Evolutionary conservation across 352 stramenopile genomes (phyloP).

Genomic region (Phytophthora pistaciae): DNA sequence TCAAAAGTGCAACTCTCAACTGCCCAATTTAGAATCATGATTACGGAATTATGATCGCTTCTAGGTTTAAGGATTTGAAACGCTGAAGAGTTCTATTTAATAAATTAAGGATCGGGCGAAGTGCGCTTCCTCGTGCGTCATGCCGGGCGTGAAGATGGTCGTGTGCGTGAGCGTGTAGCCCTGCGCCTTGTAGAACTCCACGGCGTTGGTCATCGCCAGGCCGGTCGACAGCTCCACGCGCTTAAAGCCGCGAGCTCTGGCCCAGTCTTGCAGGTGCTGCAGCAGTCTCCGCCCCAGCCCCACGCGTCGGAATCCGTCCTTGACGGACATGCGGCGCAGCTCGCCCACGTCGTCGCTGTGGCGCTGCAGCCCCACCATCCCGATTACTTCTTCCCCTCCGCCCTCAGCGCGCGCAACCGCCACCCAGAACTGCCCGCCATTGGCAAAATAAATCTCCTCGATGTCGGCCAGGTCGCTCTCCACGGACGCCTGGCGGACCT

Average conservation of each 20-base stretch:
- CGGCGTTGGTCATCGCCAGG: slow-evolving; percentile 27
- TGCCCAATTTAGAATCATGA: not conserved
- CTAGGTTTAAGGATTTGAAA: not conserved
- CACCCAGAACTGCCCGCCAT: slow-evolving; percentile 49
- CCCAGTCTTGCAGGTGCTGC: slow-evolving; percentile 41
- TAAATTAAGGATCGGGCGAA: slow-evolving; percentile 24
- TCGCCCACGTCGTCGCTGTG: slow-evolving; percentile 35
- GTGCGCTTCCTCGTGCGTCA: slow-evolving; percentile 29
- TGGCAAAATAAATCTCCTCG: slow-evolving; percentile 26
- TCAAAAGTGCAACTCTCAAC: not conserved
- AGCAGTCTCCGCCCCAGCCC: slow-evolving; percentile 41
- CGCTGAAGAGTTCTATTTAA: not conserved
- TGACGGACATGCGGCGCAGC: slow-evolving; percentile 52
- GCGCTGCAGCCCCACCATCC: slow-evolving; percentile 44
- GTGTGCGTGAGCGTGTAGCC: slow-evolving; percentile 40
- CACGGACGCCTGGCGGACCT: slow-evolving; percentile 38
- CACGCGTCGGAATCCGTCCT: slow-evolving; percentile 33
- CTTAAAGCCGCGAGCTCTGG: slow-evolving; percentile 23
- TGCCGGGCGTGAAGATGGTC: slow-evolving; percentile 28
- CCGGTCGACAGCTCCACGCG: slow-evolving; percentile 42
- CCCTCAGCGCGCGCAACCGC: slow-evolving; percentile 14
- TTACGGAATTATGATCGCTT: not conserved
- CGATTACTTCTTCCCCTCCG: slow-evolving; percentile 22
- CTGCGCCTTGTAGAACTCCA: slow-evolving; percentile 40
- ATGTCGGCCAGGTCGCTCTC: slow-evolving; percentile 44